Percentiles rank a stretch among this genome's conserved stretches.
phyloP scores from a whole-genome alignment of 106 monocot genomes.

The Narthecium ossifragum region DNA sequence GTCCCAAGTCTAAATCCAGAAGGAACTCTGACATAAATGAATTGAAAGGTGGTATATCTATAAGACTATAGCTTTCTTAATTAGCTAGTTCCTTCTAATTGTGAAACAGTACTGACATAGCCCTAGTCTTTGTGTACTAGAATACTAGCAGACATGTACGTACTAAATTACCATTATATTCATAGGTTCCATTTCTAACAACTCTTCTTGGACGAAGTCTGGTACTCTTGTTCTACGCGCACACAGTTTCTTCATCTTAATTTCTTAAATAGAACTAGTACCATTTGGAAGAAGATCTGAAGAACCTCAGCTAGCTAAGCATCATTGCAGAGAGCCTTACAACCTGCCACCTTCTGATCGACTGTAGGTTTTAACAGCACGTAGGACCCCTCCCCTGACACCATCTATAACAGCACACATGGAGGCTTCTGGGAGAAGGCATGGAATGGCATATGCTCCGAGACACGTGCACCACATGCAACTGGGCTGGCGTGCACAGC shows the following conservation, averaged over 20 bases:
- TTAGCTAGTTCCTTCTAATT: too few relatives aligned
- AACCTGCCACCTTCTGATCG: too few relatives aligned
- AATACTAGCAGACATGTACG: neutral
- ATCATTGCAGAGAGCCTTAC: too few relatives aligned
- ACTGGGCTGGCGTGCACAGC: slow-evolving; percentile 5
- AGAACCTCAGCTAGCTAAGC: neutral
- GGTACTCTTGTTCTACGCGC: too few relatives aligned
- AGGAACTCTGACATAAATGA: neutral
- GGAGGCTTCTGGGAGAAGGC: neutral
- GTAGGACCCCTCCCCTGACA: too few relatives aligned
- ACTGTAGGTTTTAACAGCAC: too few relatives aligned
- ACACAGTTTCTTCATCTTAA: too few relatives aligned
- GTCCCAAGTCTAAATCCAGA: neutral
- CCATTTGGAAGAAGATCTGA: neutral
- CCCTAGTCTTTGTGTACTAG: neutral
- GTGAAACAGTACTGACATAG: neutral
- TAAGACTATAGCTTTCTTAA: too few relatives aligned
- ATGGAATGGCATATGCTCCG: neutral
- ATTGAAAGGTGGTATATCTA: too few relatives aligned
- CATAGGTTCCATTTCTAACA: too few relatives aligned
- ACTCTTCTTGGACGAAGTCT: too few relatives aligned
- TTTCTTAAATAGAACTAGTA: neutral
- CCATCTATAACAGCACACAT: neutral
- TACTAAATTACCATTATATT: neutral
- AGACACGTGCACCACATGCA: slow-evolving; percentile 25